Evolutionary conservation across 2,329 filamentous ascomycete genomes (phyloP).

Genomic region (Coniella vitis): DNA sequence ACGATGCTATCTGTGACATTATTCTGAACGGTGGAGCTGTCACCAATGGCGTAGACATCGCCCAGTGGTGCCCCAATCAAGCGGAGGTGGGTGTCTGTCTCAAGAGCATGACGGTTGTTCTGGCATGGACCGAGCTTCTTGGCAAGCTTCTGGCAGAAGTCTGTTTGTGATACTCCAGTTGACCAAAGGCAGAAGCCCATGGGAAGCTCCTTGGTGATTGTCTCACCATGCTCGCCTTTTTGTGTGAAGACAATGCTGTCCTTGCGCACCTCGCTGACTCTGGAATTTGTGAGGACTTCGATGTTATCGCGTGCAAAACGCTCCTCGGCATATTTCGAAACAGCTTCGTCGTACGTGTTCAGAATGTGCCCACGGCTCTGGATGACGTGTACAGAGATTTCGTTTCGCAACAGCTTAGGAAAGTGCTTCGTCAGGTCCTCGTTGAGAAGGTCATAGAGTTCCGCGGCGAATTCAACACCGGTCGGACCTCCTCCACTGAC

Average conservation of each 20-base stretch:
- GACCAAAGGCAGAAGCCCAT: conserved; percentile 98
- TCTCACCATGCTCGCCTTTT: conserved; percentile 62
- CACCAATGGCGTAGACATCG: conserved; percentile 93
- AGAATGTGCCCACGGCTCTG: conserved; percentile 92
- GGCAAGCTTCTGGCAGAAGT: conserved; percentile 70
- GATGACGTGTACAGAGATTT: conserved; percentile 95
- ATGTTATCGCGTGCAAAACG: conserved; percentile 88
- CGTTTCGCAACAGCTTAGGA: conserved; percentile 85
- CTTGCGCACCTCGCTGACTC: conserved; percentile 78
- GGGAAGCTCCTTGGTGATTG: conserved; percentile 85
- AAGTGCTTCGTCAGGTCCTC: conserved; percentile 83
- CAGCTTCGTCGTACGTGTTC: conserved; percentile 94
- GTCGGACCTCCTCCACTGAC: conserved; percentile 91
- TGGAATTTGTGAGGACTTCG: conserved; percentile 84
- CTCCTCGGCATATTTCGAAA: conserved; percentile 87
- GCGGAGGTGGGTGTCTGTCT: conserved; percentile 90
- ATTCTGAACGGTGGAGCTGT: conserved; percentile 95
- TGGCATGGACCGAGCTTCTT: conserved; percentile 69
- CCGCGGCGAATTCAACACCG: conserved; percentile 94
- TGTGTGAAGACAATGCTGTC: conserved; percentile 90
- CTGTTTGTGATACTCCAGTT: conserved; percentile 83
- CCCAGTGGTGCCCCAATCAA: conserved; percentile 83
- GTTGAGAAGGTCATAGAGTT: conserved; percentile 92
- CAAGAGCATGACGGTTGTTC: conserved; percentile 83
- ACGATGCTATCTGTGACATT: conserved; percentile 90